These are phyloP conservation scores for Chaetomium globosum DNA, from an alignment of 2,329 filamentous ascomycete genomes.

Conservation along the genomic window DNA sequence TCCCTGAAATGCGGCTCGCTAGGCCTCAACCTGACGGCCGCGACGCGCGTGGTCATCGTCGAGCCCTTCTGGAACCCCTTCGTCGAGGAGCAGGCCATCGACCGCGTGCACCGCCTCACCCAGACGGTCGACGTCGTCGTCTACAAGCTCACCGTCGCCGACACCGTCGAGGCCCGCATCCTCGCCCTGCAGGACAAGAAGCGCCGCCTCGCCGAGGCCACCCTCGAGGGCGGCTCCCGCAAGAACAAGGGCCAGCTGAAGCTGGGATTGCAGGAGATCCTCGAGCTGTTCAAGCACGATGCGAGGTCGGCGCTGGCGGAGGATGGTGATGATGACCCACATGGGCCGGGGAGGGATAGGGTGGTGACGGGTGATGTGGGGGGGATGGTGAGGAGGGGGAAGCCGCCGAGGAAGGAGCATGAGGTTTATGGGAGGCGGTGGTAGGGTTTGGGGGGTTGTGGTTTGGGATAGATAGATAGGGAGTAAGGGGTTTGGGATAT, in stretches of 20 bases:
- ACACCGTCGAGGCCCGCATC: constrained; percentile 91
- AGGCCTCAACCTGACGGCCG: constrained; percentile 91
- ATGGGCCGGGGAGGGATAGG: constrained; percentile 16
- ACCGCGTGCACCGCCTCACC: constrained; percentile 96
- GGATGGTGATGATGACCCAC: not conserved
- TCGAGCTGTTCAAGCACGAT: constrained; percentile 81
- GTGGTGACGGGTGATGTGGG: constrained; percentile 28
- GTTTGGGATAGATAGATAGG: not conserved
- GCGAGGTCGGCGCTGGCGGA: constrained; percentile 11
- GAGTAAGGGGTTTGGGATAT: not conserved
- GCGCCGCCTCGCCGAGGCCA: constrained; percentile 83
- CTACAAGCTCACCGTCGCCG: constrained; percentile 86
- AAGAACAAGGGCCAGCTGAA: constrained; percentile 67
- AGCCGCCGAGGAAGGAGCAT: constrained; percentile 33
- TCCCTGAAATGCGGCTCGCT: constrained; percentile 91
- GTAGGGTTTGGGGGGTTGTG: constrained; percentile 17
- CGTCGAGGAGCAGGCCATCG: constrained; percentile 97
- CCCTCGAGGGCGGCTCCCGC: constrained; percentile 79
- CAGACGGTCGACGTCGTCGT: constrained; percentile 94
- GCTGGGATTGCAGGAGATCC: constrained; percentile 88
- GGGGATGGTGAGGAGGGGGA: constrained; percentile 16
- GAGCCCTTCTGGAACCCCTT: constrained; percentile 99
- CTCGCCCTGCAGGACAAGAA: constrained; percentile 94
- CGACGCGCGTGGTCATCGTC: constrained; percentile 88
- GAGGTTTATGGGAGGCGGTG: constrained; percentile 37